Evolutionary conservation across 2,329 filamentous ascomycete genomes (phyloP).

Genomic region (Cladosporium sp.): DNA sequence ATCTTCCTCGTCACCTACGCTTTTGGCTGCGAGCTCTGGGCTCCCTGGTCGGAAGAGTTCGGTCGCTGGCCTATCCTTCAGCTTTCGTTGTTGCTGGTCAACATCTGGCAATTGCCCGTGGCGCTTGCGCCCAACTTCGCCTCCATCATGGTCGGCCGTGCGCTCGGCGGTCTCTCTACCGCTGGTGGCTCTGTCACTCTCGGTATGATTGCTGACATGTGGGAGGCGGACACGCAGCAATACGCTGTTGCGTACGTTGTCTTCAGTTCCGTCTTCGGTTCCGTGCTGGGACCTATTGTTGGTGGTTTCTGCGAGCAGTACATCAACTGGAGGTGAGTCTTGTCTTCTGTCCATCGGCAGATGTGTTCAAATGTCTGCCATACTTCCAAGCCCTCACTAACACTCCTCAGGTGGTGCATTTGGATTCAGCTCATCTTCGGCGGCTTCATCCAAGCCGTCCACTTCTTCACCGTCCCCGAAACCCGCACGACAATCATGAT

Average conservation of each 20-base stretch:
- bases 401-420: conserved; percentile 58
- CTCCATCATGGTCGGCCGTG: conserved; percentile 42
- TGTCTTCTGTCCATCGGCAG: background rate
- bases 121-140: conserved; percentile 42
- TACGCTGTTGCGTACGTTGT: conserved; percentile 58
- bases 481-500: conserved; percentile 74
- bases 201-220: conserved; percentile 62
- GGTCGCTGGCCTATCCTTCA: conserved; percentile 49
- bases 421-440: conserved; percentile 87
- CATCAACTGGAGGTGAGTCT: conserved; percentile 52
- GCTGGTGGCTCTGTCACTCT: conserved; percentile 61
- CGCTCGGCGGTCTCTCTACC: conserved; percentile 53
- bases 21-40: conserved; percentile 48
- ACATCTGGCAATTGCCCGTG: conserved; percentile 48
- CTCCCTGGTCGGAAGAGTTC: conserved; percentile 49
- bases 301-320: conserved; percentile 31
- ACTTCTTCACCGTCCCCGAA: conserved; percentile 62
- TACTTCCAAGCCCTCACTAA: background rate
- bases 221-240: conserved; percentile 53
- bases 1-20: conserved; percentile 48
- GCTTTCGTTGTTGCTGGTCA: conserved; percentile 46
- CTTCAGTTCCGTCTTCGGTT: conserved; percentile 33
- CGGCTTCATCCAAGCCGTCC: conserved; percentile 58
- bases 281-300: conserved; percentile 32
- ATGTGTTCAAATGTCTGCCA: background rate